phyloP scores from a whole-genome alignment of 1,284 basidiomycete genomes.

The Sporisorium graminicola region DNA sequence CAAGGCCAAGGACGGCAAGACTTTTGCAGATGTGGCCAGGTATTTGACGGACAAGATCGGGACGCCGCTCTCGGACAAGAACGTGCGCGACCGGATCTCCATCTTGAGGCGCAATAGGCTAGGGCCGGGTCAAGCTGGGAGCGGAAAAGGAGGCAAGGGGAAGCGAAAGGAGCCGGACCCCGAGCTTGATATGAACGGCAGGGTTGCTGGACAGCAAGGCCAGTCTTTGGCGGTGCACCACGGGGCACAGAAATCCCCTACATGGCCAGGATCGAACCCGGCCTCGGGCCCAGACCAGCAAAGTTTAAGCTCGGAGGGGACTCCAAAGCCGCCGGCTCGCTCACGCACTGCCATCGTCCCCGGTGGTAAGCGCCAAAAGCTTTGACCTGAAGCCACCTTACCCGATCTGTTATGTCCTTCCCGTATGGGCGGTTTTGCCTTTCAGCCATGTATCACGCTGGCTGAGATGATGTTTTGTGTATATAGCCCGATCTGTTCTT shows the following conservation, averaged over 20 bases:
- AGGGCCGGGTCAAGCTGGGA: not conserved
- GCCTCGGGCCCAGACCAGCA: not conserved
- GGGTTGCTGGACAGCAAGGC: not conserved
- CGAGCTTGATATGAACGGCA: not conserved
- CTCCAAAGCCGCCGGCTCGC: not conserved
- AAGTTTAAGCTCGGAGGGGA: too few species aligned
- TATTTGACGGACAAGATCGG: conserved; percentile 8
- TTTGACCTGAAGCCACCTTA: not conserved
- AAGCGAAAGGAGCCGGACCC: not conserved
- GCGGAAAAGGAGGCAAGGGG: not conserved
- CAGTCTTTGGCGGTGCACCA: not conserved
- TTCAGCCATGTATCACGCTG: too few species aligned
- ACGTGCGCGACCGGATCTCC: conserved; percentile 17
- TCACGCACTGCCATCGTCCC: conserved; percentile 26
- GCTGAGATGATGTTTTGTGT: not conserved
- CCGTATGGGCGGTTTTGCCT: too few species aligned
- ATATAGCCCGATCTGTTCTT: not conserved
- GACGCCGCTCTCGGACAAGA: conserved; percentile 27
- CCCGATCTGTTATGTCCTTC: too few species aligned
- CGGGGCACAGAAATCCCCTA: not conserved
- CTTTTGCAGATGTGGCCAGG: conserved; percentile 25
- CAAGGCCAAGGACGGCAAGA: conserved; percentile 10
- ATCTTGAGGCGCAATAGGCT: conserved; percentile 1
- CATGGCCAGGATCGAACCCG: not conserved
- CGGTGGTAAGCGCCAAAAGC: conserved; percentile 37